Conservation (phyloP, 805 yeast genomes). For the Cephaloascus fragrans region DNA sequence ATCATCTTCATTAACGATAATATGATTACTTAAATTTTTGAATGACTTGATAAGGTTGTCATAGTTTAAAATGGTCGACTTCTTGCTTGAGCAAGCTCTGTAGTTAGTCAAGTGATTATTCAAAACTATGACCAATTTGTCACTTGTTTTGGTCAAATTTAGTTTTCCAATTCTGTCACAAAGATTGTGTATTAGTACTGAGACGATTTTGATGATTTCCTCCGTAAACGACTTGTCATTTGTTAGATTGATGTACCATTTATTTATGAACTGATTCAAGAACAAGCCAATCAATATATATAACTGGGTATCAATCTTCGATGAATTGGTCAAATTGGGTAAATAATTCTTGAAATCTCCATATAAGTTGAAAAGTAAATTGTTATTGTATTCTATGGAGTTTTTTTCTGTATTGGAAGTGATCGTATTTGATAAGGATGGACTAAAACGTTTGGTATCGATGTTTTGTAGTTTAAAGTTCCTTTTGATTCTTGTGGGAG, state of each 20-base stretch:
- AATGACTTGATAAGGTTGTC: background rate
- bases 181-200: conserved; percentile 27
- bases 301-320: conserved; percentile 30
- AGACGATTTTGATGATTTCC: conserved; percentile 27
- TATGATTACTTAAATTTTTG: background rate
- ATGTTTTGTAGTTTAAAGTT: conserved; percentile 13
- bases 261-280: conserved; percentile 32
- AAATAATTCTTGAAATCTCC: conserved; percentile 11
- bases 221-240: conserved; percentile 26
- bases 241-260: conserved; percentile 33
- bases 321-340: conserved; percentile 28
- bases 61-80: background rate
- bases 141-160: conserved; percentile 22
- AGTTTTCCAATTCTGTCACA: conserved; percentile 21
- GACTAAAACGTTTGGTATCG: conserved; percentile 15
- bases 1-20: background rate
- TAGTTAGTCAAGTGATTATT: conserved; percentile 24
- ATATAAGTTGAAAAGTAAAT: background rate
- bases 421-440: too few relatives aligned
- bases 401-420: conserved; percentile 4
- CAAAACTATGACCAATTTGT: conserved; percentile 32
- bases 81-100: conserved; percentile 2
- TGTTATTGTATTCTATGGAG: conserved; percentile 10
- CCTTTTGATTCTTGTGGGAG: conserved; percentile 5
- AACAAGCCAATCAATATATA: conserved; percentile 37